Conservation (phyloP, 169 alveolate species). For the Prorocentrum cordatum region DNA sequence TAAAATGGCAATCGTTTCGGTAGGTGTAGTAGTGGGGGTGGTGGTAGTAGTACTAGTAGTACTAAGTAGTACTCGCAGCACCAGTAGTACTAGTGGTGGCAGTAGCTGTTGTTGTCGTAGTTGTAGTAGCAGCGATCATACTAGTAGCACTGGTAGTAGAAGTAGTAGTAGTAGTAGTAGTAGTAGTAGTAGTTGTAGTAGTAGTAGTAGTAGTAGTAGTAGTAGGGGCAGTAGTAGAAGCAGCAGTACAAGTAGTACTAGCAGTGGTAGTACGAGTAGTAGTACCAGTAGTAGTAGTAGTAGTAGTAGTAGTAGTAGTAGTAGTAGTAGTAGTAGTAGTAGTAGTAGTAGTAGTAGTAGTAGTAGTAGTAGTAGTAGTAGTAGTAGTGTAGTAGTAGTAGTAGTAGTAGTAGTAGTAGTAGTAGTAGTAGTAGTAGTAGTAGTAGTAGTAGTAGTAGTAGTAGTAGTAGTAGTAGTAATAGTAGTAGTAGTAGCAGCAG, state of each 20-base stretch:
- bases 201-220: neutral
- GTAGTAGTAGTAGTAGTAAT: neutral
- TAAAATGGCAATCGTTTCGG: too few species aligned
- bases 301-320: neutral
- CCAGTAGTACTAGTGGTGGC: neutral
- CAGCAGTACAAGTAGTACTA: neutral
- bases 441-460: neutral
- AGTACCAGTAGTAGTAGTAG: neutral
- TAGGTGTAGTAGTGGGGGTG: neutral
- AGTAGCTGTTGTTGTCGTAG: neutral
- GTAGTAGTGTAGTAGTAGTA: neutral
- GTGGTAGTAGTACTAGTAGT: neutral
- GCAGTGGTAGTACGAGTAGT: neutral
- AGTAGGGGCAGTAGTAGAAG: neutral
- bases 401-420: neutral
- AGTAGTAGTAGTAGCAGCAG: neutral
- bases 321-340: neutral
- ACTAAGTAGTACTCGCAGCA: neutral
- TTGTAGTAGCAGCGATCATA: neutral
- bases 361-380: neutral
- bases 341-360: neutral
- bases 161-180: neutral
- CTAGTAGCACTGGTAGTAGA: neutral
- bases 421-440: neutral
- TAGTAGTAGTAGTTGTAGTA: neutral